Conservation (phyloP, 2,329 filamentous ascomycete genomes). For the Neurospora crassa region DNA sequence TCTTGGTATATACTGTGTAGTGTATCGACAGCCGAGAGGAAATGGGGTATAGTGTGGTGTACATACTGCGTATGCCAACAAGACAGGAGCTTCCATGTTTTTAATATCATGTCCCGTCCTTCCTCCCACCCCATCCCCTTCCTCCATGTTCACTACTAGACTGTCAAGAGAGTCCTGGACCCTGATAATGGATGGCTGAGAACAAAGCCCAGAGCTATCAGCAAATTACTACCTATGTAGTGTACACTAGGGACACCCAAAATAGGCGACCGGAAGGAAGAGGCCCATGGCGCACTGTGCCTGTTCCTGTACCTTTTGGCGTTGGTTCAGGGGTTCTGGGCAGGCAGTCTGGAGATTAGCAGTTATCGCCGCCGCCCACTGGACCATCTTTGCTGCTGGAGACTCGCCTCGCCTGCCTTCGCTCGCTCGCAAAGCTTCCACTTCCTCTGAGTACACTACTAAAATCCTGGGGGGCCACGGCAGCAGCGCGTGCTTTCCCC, state of each 20-base stretch:
- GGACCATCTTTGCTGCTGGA: neutral
- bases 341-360: neutral
- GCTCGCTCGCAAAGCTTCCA: neutral
- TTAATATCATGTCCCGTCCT: too few relatives aligned
- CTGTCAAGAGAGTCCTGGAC: neutral
- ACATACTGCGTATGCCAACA: neutral
- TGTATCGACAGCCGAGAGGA: neutral
- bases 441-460: neutral
- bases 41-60: neutral
- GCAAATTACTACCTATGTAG: too few relatives aligned
- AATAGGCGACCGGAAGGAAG: neutral
- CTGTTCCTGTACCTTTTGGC: neutral
- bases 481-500: neutral
- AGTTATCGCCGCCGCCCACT: neutral
- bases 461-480: neutral
- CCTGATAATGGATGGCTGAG: neutral
- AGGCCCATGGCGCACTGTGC: neutral
- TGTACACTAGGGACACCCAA: too few relatives aligned
- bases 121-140: too few relatives aligned
- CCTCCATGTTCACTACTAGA: too few relatives aligned
- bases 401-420: neutral
- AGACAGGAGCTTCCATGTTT: too few relatives aligned
- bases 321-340: neutral
- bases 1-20: neutral
- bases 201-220: neutral